Percentiles rank a stretch among this genome's conserved stretches.
These are phyloP conservation scores for Thalassiosira sp. DNA, from an alignment of 352 stramenopile species.

Conservation along the genomic window DNA sequence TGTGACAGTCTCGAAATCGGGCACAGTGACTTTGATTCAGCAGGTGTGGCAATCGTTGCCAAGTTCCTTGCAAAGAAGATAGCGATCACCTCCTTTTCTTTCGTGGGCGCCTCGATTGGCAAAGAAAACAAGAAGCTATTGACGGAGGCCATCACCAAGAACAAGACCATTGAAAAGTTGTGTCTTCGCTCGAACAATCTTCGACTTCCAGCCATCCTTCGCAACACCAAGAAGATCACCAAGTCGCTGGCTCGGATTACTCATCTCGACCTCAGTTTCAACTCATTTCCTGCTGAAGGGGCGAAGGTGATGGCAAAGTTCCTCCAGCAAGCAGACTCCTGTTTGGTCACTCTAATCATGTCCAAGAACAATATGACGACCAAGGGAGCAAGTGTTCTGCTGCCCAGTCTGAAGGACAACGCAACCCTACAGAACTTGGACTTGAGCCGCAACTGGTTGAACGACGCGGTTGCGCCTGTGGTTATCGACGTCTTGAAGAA, in stretches of 20 bases:
- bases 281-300: background rate
- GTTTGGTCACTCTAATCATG: conserved; percentile 13
- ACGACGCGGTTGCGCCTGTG: background rate
- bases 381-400: background rate
- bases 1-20: background rate
- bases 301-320: conserved; percentile 12
- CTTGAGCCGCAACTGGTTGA: conserved; percentile 23
- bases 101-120: background rate
- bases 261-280: conserved; percentile 14
- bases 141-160: background rate
- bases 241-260: conserved; percentile 23
- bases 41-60: background rate
- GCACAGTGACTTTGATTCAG: background rate
- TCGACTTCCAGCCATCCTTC: background rate
- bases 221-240: background rate
- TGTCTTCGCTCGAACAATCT: background rate
- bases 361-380: conserved; percentile 1
- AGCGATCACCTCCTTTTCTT: background rate
- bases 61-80: background rate
- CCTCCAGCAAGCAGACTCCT: conserved; percentile 7
- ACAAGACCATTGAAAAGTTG: background rate
- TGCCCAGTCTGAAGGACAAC: conserved; percentile 19
- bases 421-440: conserved; percentile 34
- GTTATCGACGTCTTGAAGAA: conserved; percentile 24
- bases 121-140: background rate